phyloP scores from a whole-genome alignment of 106 monocot species.

The Dendrobium nobile region DNA sequence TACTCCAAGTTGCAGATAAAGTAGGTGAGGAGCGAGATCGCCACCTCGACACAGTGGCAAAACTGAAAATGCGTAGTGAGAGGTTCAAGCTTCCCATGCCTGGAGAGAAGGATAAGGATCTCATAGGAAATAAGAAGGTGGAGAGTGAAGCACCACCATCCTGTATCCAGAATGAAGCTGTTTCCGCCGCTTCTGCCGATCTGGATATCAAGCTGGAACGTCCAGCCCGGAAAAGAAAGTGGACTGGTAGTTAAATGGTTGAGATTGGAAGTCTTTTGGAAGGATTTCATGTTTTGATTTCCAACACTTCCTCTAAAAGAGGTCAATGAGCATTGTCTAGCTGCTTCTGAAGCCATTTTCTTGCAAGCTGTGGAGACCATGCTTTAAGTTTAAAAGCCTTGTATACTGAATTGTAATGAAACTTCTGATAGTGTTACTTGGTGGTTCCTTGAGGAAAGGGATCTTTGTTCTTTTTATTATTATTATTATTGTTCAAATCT shows the following conservation, averaged over 20 bases:
- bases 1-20: conserved; percentile 24
- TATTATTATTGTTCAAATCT: too few relatives aligned
- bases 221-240: conserved; percentile 81
- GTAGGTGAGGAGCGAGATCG: conserved; percentile 38
- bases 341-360: not conserved
- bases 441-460: not conserved
- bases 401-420: conserved; percentile 7
- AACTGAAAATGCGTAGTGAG: conserved; percentile 86
- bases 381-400: not conserved
- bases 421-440: not conserved
- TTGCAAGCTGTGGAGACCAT: not conserved
- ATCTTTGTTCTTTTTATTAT: not conserved
- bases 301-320: not conserved
- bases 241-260: conserved; percentile 56
- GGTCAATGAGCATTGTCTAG: not conserved
- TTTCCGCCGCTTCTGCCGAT: conserved; percentile 21
- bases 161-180: conserved; percentile 20
- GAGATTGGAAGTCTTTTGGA: not conserved
- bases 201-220: conserved; percentile 69
- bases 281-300: not conserved
- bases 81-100: conserved; percentile 90
- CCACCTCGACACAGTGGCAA: conserved; percentile 78
- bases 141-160: conserved; percentile 33
- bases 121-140: conserved; percentile 23
- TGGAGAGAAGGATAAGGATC: conserved; percentile 82